A percentile compares a stretch with the other conserved stretches of the same genome.
These are phyloP conservation scores for Geotrichum aggregatum DNA, from an alignment of 1,139 yeast species.

Conservation along the genomic window DNA sequence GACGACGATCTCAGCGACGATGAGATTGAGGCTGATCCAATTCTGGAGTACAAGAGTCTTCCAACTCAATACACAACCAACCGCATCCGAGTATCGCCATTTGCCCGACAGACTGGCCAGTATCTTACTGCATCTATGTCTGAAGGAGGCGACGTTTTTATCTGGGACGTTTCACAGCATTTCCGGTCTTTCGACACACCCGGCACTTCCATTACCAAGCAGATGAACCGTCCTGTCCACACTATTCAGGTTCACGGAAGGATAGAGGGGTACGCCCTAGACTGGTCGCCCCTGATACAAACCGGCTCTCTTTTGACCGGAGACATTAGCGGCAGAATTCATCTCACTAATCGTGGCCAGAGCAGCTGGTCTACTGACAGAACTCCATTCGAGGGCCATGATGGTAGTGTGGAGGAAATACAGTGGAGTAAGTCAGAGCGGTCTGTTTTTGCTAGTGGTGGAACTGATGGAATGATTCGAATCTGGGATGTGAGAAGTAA, in stretches of 20 bases:
- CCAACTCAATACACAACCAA: slow-evolving; percentile 82
- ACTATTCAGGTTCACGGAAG: slow-evolving; percentile 88
- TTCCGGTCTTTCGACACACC: slow-evolving; percentile 82
- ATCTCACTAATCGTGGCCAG: slow-evolving; percentile 70
- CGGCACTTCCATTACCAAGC: slow-evolving; percentile 74
- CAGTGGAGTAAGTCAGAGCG: slow-evolving; percentile 94
- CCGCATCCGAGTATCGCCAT: slow-evolving; percentile 81
- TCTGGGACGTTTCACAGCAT: slow-evolving; percentile 79
- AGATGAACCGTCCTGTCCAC: slow-evolving; percentile 73
- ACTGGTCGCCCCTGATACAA: slow-evolving; percentile 85
- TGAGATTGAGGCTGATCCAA: slow-evolving; percentile 70
- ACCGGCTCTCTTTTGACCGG: slow-evolving; percentile 86
- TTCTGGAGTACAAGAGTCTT: slow-evolving; percentile 75
- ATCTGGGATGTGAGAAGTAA: slow-evolving; percentile 97
- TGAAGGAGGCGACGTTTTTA: slow-evolving; percentile 84
- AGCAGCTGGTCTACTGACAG: slow-evolving; percentile 84
- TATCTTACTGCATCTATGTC: slow-evolving; percentile 83
- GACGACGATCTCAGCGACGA: slow-evolving; percentile 73
- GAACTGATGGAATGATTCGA: slow-evolving; percentile 85
- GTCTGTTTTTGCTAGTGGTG: slow-evolving; percentile 91
- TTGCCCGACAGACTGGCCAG: slow-evolving; percentile 70
- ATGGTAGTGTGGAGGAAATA: slow-evolving; percentile 85
- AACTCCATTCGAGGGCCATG: slow-evolving; percentile 55
- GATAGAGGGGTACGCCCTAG: slow-evolving; percentile 95
- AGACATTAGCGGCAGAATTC: slow-evolving; percentile 79